Evolutionary conservation across 2,329 filamentous ascomycete species (phyloP), one percentile per base, ranked within the genome.

Genomic region (Helotiales sp.): DNA sequence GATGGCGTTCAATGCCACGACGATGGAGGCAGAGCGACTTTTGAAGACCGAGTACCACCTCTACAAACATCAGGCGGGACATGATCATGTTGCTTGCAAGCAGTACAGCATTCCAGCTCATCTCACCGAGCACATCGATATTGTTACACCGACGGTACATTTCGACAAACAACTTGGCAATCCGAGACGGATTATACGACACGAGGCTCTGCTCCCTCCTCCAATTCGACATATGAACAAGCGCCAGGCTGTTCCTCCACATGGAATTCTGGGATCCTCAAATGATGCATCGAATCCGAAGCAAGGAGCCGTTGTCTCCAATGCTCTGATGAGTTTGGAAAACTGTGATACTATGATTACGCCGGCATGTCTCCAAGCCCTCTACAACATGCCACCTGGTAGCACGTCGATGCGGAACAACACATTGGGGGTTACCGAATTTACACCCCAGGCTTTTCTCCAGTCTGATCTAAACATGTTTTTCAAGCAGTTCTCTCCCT

Each of bases 341-440:
- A 73, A 80, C 62, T 90, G 87, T 73, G 82, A 85, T 70, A 76
- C 77, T 15, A 82, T 84, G 72, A 87, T 89, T 69, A 88, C 86
- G 0, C 85, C 86, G 0, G 81, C 81, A 49, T 89, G 87, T 71
- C 80, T 87, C 60, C 81, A 81, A 61, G 83, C 83, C 5, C 76
- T 87, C 24, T 87, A 87, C 71, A 73, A 78, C 2, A 80, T 82
- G 59, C 80, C 84, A 17, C 71, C 78, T 15, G 80, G 79, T 15
- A 76, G 73, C 2, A 76, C 76, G 7, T 75, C 78, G 20, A 68
- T 68, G 11, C 62, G 40, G 20, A 81, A 82, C 74, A 87, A 87
- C 72, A 82, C 80, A 61, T 80, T 85, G 17, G 85, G 84, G 24
- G 82, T 87, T 24, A 84, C 86, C 28, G 85, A 87, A 72, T 85